These are phyloP conservation scores for Astragalus membranaceus DNA, from an alignment of 306 rosid genomes.

Conservation along the genomic window DNA sequence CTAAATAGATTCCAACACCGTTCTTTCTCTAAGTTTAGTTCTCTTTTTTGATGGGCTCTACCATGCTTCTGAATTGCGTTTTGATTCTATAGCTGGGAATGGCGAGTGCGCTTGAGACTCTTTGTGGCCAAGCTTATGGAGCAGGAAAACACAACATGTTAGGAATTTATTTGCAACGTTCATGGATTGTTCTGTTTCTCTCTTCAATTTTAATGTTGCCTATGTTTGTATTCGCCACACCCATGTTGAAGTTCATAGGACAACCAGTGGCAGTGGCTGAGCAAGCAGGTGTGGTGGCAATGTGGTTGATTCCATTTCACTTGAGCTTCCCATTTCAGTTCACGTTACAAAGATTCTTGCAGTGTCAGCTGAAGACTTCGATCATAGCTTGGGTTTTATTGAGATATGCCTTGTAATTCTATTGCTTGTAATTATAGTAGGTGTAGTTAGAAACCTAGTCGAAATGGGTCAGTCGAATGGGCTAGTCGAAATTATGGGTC, in stretches of 20 bases:
- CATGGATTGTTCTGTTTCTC: conserved; percentile 54
- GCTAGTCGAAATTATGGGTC: too few relatives aligned
- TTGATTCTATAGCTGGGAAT: conserved; percentile 51
- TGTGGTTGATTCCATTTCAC: conserved; percentile 60
- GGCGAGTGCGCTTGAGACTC: conserved; percentile 73
- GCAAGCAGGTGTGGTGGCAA: conserved; percentile 46
- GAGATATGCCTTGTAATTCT: too few relatives aligned
- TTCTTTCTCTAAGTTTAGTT: too few relatives aligned
- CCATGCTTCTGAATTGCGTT: too few relatives aligned
- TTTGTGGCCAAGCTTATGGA: conserved; percentile 74
- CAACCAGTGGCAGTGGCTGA: conserved; percentile 45
- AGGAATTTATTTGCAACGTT: conserved; percentile 61
- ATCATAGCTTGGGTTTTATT: conserved; percentile 49
- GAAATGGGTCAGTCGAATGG: too few relatives aligned
- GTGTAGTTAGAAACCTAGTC: too few relatives aligned
- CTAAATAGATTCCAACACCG: too few relatives aligned
- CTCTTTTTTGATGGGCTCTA: too few relatives aligned
- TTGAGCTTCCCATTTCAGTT: conserved; percentile 60
- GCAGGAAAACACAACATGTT: conserved; percentile 47
- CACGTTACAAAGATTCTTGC: conserved; percentile 61
- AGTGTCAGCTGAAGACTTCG: conserved; percentile 49
- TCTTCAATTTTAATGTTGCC: conserved; percentile 47
- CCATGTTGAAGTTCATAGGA: conserved; percentile 55
- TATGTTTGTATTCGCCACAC: conserved; percentile 46
- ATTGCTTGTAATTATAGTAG: too few relatives aligned